Base-by-base conservation (phyloP, 805 yeast species). In the Osmozyma mogii region DNA sequence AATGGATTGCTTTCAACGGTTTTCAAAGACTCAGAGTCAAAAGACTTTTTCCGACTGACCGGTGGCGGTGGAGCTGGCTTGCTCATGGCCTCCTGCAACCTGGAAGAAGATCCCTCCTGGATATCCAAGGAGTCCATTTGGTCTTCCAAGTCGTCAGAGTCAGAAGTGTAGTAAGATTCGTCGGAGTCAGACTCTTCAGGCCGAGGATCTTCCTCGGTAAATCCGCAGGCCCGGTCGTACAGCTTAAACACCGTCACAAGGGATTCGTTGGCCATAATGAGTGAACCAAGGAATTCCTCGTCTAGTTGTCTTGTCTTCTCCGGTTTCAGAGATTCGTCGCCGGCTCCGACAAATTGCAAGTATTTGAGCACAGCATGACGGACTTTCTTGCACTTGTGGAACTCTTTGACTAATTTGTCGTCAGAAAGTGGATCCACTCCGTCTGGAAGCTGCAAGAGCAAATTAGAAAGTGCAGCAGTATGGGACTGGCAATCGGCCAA, bases 181-280 rank as follows among this genome's bases (percentile, higher is more conserved):
- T 58, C 68, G 9, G 37, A 37, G 11, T 32, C 43, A 7, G 32
- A 37, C 11, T 50, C 57, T 11, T 56, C 54, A 4, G 64, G 63
- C 1, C 61, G 63, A 31, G 41, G 73, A 54, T 35, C 61, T 38
- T 41, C 76, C 3, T 32, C 52, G 4, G 56, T 45, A 35, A 54
- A 57, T 1, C 68, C 70, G 53, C 59, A 61, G 53, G 53, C 47
- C 27, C 68, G 67, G 35, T 88, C 95, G 50, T 75, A 88, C 30
- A 63, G 56, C 43, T 75, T 73, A 44, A 92, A 67, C 0, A 87
- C 79, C 4, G 61, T 61, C 5, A 92, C 94, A 37, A 92, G 68
- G 50, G 84, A 88, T 45, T 92, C 98, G 50, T 92, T 92, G 25
- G 96, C 94, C 43, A 75, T 79, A 34, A 92, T 74, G 38, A 92